These are phyloP conservation scores for Hymenoscyphus infarciens DNA, from an alignment of 2,329 filamentous ascomycete species.

Conservation along the genomic window DNA sequence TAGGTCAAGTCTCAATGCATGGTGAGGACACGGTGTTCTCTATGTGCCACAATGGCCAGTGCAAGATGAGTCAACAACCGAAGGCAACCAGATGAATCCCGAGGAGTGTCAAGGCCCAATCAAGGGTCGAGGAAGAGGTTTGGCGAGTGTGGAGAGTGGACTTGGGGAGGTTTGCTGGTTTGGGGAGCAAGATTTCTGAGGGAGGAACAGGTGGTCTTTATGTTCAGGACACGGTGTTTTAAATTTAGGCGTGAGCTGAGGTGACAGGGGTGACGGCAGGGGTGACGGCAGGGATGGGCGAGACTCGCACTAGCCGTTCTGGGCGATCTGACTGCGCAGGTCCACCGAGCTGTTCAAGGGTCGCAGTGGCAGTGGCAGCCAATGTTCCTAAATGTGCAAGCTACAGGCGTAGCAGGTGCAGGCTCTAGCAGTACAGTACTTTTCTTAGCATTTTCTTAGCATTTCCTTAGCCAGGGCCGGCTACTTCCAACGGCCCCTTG, in stretches of 20 bases:
- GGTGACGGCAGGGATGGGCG: neutral
- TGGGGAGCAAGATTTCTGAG: constrained; percentile 6
- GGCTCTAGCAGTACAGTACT: neutral
- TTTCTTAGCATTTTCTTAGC: neutral
- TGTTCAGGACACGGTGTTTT: constrained; percentile 22
- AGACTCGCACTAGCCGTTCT: neutral
- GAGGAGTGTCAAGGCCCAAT: neutral
- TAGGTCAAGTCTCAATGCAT: constrained; percentile 11
- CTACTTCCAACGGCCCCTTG: neutral
- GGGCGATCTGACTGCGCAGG: neutral
- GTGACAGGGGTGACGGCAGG: neutral
- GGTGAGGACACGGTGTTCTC: constrained; percentile 15
- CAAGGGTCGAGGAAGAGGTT: neutral
- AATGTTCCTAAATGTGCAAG: neutral
- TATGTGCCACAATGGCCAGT: neutral
- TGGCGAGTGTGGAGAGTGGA: neutral
- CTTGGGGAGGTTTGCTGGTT: neutral
- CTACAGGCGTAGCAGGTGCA: neutral
- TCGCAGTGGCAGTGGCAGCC: neutral
- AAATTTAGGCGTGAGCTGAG: constrained; percentile 20
- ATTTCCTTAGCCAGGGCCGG: neutral
- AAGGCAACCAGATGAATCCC: constrained; percentile 3
- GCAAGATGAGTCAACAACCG: constrained; percentile 11
- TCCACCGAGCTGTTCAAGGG: neutral
- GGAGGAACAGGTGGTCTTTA: constrained; percentile 21